These are phyloP conservation scores for Aspergillus luchuensis DNA, from an alignment of 2,329 filamentous ascomycete genomes.

Conservation along the genomic window DNA sequence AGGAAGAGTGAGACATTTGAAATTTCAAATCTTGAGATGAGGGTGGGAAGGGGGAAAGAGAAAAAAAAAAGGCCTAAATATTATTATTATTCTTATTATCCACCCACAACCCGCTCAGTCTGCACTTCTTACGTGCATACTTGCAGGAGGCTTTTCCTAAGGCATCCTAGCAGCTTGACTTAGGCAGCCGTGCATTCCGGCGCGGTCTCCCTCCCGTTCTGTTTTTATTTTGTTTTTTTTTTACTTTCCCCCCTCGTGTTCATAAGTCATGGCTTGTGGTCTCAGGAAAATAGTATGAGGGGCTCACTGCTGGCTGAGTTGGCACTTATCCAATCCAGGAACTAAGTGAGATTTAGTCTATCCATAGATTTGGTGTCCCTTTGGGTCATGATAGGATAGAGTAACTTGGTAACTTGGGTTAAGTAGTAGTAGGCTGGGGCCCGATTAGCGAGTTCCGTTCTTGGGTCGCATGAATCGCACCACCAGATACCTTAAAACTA, in stretches of 20 bases:
- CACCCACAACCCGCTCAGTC: background rate
- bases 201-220: background rate
- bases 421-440: background rate
- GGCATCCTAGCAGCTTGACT: background rate
- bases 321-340: background rate
- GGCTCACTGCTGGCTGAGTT: background rate
- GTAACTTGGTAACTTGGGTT: background rate
- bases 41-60: too few species aligned
- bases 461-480: constrained; percentile 2
- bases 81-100: background rate
- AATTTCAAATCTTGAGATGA: background rate
- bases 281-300: background rate
- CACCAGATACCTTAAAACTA: constrained; percentile 2
- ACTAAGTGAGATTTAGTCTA: background rate
- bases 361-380: background rate
- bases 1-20: background rate
- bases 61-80: background rate
- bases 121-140: constrained; percentile 4
- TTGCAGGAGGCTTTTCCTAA: background rate
- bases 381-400: background rate
- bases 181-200: constrained; percentile 8
- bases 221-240: background rate
- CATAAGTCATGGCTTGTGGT: background rate
- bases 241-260: constrained; percentile 9
- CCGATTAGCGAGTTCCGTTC: background rate